A percentile compares a stretch with the other conserved stretches of the same genome.
These are phyloP conservation scores for Solanum piurae DNA, from an alignment of 257 asterid genomes.

Conservation along the genomic window DNA sequence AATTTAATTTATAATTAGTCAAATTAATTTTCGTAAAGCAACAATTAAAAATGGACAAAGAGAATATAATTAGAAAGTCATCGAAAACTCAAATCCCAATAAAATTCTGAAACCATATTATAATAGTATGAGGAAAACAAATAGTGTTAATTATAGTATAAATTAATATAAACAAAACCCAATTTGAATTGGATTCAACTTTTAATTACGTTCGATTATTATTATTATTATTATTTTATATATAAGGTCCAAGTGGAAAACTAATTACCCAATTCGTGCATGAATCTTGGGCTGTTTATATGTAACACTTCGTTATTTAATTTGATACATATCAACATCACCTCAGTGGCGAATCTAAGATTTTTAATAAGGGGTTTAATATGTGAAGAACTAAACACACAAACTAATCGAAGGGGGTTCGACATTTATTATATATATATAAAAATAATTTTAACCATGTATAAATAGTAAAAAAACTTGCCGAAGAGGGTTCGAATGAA, in stretches of 20 bases:
- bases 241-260: background rate
- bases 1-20: too few species aligned
- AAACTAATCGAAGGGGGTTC: too few species aligned
- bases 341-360: too few species aligned
- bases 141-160: background rate
- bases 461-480: too few species aligned
- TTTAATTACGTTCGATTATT: background rate
- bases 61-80: background rate
- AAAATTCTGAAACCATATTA: background rate
- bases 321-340: background rate
- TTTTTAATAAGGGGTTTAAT: too few species aligned
- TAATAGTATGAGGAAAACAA: background rate
- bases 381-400: too few species aligned
- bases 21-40: too few species aligned
- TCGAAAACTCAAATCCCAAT: background rate
- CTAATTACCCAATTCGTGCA: background rate
- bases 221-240: background rate
- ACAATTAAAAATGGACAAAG: too few species aligned
- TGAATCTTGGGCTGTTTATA: background rate
- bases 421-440: too few species aligned
- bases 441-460: too few species aligned
- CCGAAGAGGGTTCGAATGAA: too few species aligned
- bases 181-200: background rate
- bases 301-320: too few species aligned
- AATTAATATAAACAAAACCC: background rate